phyloP scores from a whole-genome alignment of 2,329 filamentous ascomycete genomes.

The Scortechinia acanthostroma region DNA sequence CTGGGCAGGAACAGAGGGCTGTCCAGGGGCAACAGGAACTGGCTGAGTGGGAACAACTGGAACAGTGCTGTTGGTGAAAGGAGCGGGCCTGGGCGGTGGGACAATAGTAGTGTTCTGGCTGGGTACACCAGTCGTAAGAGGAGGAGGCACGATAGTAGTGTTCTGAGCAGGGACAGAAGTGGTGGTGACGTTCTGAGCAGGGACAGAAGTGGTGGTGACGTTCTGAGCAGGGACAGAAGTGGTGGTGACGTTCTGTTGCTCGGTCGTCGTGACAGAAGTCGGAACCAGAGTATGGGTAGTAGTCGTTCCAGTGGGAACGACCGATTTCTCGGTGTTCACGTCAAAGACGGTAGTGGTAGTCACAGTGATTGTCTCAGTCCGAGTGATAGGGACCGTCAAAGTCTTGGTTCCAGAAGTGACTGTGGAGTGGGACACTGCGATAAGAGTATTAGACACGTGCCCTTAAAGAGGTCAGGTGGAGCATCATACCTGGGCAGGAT shows the following conservation, averaged over 20 bases:
- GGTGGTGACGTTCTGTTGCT: constrained; percentile 12
- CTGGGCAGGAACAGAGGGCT: too few species aligned
- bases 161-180: not conserved
- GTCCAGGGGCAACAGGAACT: not conserved
- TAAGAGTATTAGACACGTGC: not conserved
- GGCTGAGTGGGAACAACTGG: not conserved
- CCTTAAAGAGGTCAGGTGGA: not conserved
- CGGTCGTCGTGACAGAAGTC: too few species aligned
- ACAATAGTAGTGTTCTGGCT: too few species aligned
- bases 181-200: not conserved
- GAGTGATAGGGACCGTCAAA: constrained; percentile 16
- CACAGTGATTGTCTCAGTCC: constrained; percentile 20
- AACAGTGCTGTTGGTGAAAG: too few species aligned
- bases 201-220: not conserved
- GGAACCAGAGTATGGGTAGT: too few species aligned
- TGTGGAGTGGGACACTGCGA: constrained; percentile 15
- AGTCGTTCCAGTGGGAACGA: too few species aligned
- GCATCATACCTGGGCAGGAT: constrained; percentile 18
- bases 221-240: constrained; percentile 12
- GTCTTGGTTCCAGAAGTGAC: constrained; percentile 17
- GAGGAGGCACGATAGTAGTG: too few species aligned
- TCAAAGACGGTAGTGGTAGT: too few species aligned
- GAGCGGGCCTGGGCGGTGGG: too few species aligned
- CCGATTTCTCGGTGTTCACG: too few species aligned
- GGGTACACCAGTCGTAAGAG: too few species aligned